Evolutionary conservation across 371 early-diverging fungal genomes (phyloP).

Genomic region (Apophysomyces variabilis): DNA sequence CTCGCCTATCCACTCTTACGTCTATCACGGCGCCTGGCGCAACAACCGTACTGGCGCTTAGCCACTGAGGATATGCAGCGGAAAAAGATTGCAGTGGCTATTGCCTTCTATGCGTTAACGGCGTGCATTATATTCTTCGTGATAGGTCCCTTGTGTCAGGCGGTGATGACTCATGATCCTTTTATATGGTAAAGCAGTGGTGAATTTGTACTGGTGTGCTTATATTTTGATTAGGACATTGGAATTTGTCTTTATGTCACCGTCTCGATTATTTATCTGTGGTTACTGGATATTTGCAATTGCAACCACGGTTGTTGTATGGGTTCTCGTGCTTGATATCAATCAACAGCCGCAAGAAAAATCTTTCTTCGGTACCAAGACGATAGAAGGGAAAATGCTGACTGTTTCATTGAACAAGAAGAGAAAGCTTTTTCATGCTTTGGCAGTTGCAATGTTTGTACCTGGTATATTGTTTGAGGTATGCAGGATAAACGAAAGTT

Average conservation of each 20-base stretch:
- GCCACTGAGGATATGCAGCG: constrained; percentile 18
- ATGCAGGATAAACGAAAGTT: constrained; percentile 20
- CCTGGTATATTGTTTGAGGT: constrained; percentile 83
- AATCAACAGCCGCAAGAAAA: constrained; percentile 28
- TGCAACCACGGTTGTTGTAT: constrained; percentile 57
- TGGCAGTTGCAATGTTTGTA: constrained; percentile 85
- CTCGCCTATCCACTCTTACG: constrained; percentile 58
- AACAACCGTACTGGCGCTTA: constrained; percentile 52
- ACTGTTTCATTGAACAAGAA: constrained; percentile 65
- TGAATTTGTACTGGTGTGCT: no score
- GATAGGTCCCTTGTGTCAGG: constrained; percentile 54
- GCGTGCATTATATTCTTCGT: constrained; percentile 41
- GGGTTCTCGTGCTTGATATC: constrained; percentile 56
- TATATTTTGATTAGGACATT: constrained; percentile 47
- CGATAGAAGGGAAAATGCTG: constrained; percentile 34
- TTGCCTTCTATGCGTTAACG: constrained; percentile 47
- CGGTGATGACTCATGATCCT: constrained; percentile 56
- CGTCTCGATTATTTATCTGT: constrained; percentile 53
- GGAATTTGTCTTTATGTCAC: constrained; percentile 52
- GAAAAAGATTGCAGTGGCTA: constrained; percentile 33
- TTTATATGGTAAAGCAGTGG: constrained; percentile 56
- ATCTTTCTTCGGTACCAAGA: constrained; percentile 18
- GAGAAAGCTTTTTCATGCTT: constrained; percentile 87
- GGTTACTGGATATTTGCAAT: constrained; percentile 66
- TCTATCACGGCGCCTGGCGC: constrained; percentile 53